Base-by-base conservation (phyloP, 1,139 yeast species). In the Citeromyces hawaiiensis region DNA sequence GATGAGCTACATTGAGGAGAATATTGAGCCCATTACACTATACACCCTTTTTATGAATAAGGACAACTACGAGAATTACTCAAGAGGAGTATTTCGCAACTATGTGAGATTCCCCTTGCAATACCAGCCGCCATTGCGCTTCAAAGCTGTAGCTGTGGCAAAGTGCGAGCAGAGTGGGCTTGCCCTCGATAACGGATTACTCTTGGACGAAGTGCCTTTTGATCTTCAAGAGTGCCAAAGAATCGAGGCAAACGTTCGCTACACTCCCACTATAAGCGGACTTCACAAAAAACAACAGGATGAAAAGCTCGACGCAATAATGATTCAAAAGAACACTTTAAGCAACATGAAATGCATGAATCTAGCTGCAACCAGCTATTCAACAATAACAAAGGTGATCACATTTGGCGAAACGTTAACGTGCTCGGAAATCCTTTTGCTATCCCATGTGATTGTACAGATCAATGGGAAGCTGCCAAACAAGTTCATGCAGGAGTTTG, bases 81-180 rank as follows among this genome's bases (percentile, higher is more conserved):
- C 88, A 1, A 64, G 93, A 41, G 76, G 78, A 37, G 55, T 72
- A 21, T 78, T 81, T 52, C 63, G 72, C 31, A 49, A 60, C 3
- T 66, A 76, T 45, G 61, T 83, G 30, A 85, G 91, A 2, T 85
- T 85, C 58, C 95, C 95, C 4, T 75, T 83, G 79, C 88, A 85
- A 72, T 85, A 83, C 56, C 77, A 76, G 45, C 77, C 83, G 35
- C 87, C 94, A 0, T 52, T 80, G 42, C 63, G 65, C 37, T 68
- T 72, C 44, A 65, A 72, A 49, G 54, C 62, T 30, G 47, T 54
- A 14, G 87, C 91, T 2, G 48, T 44, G 54, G 61, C 51, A 52
- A 61, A 49, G 51, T 74, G 70, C 62, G 63, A 45, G 42, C 56
- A 40, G 37, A 47, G 63, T 11, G 77, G 77, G 1, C 54, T 72